Evolutionary conservation across 331 rosid species (phyloP), one percentile per base, ranked within the genome.

Genomic region (Cucumis variabilis): DNA sequence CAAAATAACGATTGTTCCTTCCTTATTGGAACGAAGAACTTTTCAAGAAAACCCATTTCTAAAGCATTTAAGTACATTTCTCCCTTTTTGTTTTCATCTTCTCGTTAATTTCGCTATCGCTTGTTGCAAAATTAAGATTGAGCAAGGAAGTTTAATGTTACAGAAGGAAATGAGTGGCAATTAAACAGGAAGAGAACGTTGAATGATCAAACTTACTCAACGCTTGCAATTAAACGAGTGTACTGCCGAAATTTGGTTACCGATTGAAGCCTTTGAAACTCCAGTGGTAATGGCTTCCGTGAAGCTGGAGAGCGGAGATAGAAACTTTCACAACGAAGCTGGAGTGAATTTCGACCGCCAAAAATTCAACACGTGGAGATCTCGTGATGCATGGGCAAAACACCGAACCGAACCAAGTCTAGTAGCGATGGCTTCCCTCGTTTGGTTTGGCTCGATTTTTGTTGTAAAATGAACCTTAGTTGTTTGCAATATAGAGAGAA

Each of bases 271-370:
- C 19, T 79, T 55, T 55, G 85, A 78, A 50, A n/a, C 23, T 78
- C 83, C 65, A 46, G 28, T 75, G 21, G 62, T 66, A 24, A 78
- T 78, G 83, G 83, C 37, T 78, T 48, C 66, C 66, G 44, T 24
- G 81, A 75, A 75, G 81, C 20, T 73, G 16, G 25, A 20, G 62
- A 77, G 7, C 66, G 44, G 68, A 25, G 58, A 48, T 14, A n/a
- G 66, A 25, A 80, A 55, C 69, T 80, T 48, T 10, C 48, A 24
- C 14, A 16, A 19, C 65, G n/a, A n/a, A 25, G 23, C 63, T 15
- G 41, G 24, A 51, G 24, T 8, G 33, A 77, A 77, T 77, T 77
- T 41, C 65, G 82, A 80, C 17, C 85, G 50, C 50, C 69, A 51
- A 27, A 16, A 53, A 28, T 10, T 16, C 84, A 50, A 41, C 84